phyloP scores from a whole-genome alignment of 75 land plant genomes.

The Pinus tabuliformis region DNA sequence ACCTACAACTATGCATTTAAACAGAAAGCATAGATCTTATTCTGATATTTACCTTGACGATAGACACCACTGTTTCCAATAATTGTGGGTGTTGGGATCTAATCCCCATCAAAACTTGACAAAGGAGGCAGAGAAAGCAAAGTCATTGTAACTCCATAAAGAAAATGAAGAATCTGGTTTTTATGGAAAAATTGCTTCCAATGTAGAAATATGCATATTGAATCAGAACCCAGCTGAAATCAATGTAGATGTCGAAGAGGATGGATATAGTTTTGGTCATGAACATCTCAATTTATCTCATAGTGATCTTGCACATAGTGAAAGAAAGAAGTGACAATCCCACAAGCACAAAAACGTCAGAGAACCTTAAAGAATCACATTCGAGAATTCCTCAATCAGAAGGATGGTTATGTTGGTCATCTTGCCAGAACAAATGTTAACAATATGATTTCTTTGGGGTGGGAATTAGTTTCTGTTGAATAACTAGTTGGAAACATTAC shows the following conservation, averaged over 20 bases:
- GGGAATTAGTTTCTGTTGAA: neutral
- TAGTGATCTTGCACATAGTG: neutral
- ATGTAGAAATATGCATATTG: conserved; percentile 2
- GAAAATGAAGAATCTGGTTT: neutral
- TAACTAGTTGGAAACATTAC: neutral
- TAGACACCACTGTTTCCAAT: neutral
- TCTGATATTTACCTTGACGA: neutral
- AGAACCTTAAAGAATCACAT: conserved; percentile 1
- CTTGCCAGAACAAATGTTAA: neutral
- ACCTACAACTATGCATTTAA: neutral
- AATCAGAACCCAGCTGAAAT: conserved; percentile 12
- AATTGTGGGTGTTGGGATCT: neutral
- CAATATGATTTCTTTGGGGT: neutral
- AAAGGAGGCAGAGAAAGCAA: neutral
- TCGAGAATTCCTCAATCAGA: neutral
- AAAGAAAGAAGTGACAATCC: neutral
- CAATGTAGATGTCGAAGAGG: conserved; percentile 2
- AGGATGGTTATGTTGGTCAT: conserved; percentile 1
- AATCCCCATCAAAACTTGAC: neutral
- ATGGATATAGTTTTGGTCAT: neutral
- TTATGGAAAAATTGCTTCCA: neutral
- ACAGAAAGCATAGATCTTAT: neutral
- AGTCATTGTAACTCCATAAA: neutral
- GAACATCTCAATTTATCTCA: neutral
- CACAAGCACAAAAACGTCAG: neutral